Percentiles rank a stretch among this genome's conserved stretches.
Conservation (phyloP, 176 grass and related monocot species). For the Juncus effusus region DNA sequence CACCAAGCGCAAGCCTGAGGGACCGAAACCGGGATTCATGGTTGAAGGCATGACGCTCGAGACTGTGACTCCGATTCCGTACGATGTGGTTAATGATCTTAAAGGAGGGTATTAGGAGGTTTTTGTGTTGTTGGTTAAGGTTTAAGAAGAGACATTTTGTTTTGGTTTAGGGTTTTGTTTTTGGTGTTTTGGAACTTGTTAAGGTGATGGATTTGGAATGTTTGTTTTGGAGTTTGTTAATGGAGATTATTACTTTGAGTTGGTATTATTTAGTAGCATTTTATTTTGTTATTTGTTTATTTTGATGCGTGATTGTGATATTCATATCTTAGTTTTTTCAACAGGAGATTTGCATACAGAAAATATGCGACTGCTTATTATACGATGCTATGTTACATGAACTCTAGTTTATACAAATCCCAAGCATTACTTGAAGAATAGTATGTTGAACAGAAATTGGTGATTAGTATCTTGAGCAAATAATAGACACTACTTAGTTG, state of each 20-base stretch:
- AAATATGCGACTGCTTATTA: too few relatives aligned
- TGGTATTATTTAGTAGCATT: too few relatives aligned
- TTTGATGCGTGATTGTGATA: constrained; percentile 1
- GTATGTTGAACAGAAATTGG: too few relatives aligned
- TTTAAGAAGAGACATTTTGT: constrained; percentile 23
- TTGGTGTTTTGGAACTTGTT: constrained; percentile 27
- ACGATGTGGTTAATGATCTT: constrained; percentile 96
- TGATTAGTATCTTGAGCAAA: too few relatives aligned
- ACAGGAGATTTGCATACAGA: too few relatives aligned
- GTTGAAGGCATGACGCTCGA: constrained; percentile 62
- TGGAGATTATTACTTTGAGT: not conserved
- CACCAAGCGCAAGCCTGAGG: constrained; percentile 76
- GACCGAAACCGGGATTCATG: constrained; percentile 93
- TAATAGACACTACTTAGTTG: too few relatives aligned
- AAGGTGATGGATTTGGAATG: constrained; percentile 30
- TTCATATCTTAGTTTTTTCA: too few relatives aligned
- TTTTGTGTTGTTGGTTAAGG: constrained; percentile 13
- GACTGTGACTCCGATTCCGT: constrained; percentile 87
- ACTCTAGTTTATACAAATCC: too few relatives aligned
- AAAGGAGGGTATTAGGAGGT: constrained; percentile 85
- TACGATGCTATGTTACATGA: too few relatives aligned
- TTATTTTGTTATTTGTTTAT: not conserved
- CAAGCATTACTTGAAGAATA: too few relatives aligned
- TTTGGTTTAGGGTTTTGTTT: constrained; percentile 25
- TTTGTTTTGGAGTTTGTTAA: constrained; percentile 14